Conservation (phyloP, 805 yeast species). For the Hanseniaspora occidentalis region DNA sequence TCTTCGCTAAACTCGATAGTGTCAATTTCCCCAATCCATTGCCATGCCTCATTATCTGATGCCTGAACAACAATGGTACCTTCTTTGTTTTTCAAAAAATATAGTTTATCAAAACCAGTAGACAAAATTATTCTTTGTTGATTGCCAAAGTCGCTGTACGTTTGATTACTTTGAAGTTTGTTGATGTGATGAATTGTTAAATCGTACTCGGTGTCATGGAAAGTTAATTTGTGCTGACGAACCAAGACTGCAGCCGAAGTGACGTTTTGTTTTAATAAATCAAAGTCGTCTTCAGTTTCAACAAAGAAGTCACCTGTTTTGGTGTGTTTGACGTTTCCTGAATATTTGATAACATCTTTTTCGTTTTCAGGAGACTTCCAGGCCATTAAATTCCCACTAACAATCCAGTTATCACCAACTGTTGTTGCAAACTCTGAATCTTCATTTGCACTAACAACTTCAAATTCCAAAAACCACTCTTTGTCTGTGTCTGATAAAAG, state of each 20-base stretch:
- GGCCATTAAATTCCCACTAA: slow-evolving; percentile 41
- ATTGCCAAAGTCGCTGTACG: slow-evolving; percentile 29
- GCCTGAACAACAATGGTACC: not conserved
- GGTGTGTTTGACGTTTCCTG: not conserved
- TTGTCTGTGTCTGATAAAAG: slow-evolving; percentile 37
- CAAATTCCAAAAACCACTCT: slow-evolving; percentile 32
- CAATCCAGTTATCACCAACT: slow-evolving; percentile 45
- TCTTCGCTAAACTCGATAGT: not conserved
- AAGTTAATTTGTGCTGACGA: slow-evolving; percentile 2
- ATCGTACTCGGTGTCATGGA: slow-evolving; percentile 2
- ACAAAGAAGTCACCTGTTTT: slow-evolving; percentile 5
- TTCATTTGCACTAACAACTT: slow-evolving; percentile 40
- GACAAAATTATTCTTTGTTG: slow-evolving; percentile 11
- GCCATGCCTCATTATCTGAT: slow-evolving; percentile 9
- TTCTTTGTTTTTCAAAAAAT: not conserved
- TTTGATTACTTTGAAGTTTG: slow-evolving; percentile 28
- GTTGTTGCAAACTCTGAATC: slow-evolving; percentile 16
- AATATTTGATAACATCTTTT: slow-evolving; percentile 14
- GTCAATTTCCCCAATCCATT: not conserved
- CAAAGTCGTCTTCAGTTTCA: slow-evolving; percentile 7
- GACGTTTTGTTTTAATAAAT: slow-evolving; percentile 15
- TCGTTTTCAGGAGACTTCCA: slow-evolving; percentile 40
- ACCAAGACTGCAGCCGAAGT: not conserved
- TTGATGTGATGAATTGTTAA: slow-evolving; percentile 15
- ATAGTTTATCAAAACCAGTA: not conserved